A percentile compares a stretch with the other conserved stretches of the same genome.
Evolutionary conservation across 2,329 filamentous ascomycete species (phyloP).

Genomic region (Claviceps humidiphila): DNA sequence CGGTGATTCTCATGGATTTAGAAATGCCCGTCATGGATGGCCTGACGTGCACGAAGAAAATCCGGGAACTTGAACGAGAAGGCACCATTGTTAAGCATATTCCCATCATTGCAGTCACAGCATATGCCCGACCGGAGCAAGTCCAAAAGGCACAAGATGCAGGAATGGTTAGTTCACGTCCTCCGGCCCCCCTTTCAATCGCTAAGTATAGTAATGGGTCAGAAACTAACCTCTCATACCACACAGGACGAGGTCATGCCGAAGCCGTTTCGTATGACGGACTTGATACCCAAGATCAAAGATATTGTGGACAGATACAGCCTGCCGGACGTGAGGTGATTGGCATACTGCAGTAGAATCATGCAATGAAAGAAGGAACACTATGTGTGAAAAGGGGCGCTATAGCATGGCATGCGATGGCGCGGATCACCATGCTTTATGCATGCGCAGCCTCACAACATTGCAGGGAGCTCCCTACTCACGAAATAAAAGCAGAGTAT

Average conservation of each 20-base stretch:
- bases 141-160: constrained; percentile 55
- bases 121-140: constrained; percentile 63
- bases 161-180: constrained; percentile 48
- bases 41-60: constrained; percentile 56
- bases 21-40: constrained; percentile 80
- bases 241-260: constrained; percentile 6
- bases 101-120: constrained; percentile 69
- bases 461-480: too few species aligned
- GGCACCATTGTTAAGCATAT: constrained; percentile 51
- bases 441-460: too few species aligned
- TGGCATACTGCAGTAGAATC: too few species aligned
- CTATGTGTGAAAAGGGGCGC: neutral
- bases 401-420: too few species aligned
- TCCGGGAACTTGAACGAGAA: constrained; percentile 51
- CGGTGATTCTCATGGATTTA: constrained; percentile 64
- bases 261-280: constrained; percentile 6
- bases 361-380: neutral
- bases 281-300: constrained; percentile 5
- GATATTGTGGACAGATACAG: constrained; percentile 3
- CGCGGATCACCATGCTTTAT: too few species aligned
- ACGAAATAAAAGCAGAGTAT: too few species aligned
- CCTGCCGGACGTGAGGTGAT: neutral
- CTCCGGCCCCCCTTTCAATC: neutral
- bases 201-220: too few species aligned
- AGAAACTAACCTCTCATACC: neutral